phyloP scores from a whole-genome alignment of 495 filamentous ascomycete species.

The Penicillium canariense region DNA sequence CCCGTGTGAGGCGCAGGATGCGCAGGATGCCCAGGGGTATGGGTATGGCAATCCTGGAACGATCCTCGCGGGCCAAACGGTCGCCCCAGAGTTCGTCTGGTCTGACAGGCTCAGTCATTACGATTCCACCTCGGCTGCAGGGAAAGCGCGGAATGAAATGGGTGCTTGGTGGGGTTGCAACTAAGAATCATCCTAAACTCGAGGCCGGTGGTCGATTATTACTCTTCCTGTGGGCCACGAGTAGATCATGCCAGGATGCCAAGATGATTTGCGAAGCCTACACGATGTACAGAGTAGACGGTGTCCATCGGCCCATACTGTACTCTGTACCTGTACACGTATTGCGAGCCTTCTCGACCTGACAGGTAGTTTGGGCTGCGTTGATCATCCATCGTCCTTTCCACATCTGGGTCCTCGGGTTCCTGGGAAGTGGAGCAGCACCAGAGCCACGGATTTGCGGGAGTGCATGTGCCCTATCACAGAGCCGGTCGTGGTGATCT shows the following conservation, averaged over 20 bases:
- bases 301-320: neutral
- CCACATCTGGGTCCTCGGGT: conserved; percentile 23
- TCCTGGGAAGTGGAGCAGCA: conserved; percentile 15
- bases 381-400: conserved; percentile 14
- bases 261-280: too few relatives aligned
- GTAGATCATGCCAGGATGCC: too few relatives aligned
- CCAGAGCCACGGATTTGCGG: neutral
- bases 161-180: neutral
- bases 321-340: neutral
- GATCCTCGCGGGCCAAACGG: conserved; percentile 29
- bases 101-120: conserved; percentile 21
- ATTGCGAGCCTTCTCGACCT: conserved; percentile 3
- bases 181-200: too few relatives aligned
- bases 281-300: too few relatives aligned
- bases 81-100: conserved; percentile 31
- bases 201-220: too few relatives aligned
- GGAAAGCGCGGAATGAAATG: conserved; percentile 5
- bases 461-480: conserved; percentile 1
- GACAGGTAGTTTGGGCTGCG: conserved; percentile 6
- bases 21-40: neutral
- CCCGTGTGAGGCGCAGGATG: neutral
- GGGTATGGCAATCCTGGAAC: conserved; percentile 7
- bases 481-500: neutral
- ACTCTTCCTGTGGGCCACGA: too few relatives aligned
- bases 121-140: conserved; percentile 11